Conservation (phyloP, 768 basidiomycete species). For the Mycena crocata region DNA sequence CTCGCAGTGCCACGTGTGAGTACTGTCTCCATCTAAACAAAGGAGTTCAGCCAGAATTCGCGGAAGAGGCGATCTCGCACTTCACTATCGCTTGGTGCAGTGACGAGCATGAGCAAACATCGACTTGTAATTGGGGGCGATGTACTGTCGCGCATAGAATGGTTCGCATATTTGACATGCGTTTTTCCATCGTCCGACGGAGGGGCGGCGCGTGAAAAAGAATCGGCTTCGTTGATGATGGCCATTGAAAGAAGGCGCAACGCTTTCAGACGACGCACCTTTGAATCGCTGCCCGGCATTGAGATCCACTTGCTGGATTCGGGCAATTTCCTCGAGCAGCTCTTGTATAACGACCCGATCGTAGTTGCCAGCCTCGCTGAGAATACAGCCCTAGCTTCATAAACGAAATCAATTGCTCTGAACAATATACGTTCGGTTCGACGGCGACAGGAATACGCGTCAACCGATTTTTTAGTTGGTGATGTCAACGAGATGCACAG, state of each 20-base stretch:
- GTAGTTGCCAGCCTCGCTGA: slow-evolving; percentile 94
- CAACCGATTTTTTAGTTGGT: slow-evolving; percentile 96
- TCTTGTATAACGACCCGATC: slow-evolving; percentile 97
- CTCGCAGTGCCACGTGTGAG: slow-evolving; percentile 85
- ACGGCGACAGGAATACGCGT: slow-evolving; percentile 93
- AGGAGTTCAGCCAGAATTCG: neutral
- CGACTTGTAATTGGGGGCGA: slow-evolving; percentile 97
- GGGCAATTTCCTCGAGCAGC: slow-evolving; percentile 96
- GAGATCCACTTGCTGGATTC: slow-evolving; percentile 97
- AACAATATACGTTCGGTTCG: slow-evolving; percentile 94
- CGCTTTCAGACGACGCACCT: slow-evolving; percentile 61
- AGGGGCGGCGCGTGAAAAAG: slow-evolving; percentile 92
- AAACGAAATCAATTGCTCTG: no score
- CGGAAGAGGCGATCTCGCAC: slow-evolving; percentile 53
- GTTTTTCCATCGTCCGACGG: slow-evolving; percentile 98
- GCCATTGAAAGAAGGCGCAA: slow-evolving; percentile 74
- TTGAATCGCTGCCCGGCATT: slow-evolving; percentile 97
- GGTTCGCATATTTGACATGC: slow-evolving; percentile 97
- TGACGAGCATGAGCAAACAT: slow-evolving; percentile 93
- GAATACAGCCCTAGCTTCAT: no score
- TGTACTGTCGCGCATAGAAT: slow-evolving; percentile 99
- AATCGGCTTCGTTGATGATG: slow-evolving; percentile 97
- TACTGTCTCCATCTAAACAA: slow-evolving; percentile 85
- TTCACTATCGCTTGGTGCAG: slow-evolving; percentile 84
- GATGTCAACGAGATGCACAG: neutral